Percentiles rank a stretch among this genome's conserved stretches.
These are phyloP conservation scores for Oehlia diaphana DNA, from an alignment of 192 early-diverging fungal genomes.

Conservation along the genomic window DNA sequence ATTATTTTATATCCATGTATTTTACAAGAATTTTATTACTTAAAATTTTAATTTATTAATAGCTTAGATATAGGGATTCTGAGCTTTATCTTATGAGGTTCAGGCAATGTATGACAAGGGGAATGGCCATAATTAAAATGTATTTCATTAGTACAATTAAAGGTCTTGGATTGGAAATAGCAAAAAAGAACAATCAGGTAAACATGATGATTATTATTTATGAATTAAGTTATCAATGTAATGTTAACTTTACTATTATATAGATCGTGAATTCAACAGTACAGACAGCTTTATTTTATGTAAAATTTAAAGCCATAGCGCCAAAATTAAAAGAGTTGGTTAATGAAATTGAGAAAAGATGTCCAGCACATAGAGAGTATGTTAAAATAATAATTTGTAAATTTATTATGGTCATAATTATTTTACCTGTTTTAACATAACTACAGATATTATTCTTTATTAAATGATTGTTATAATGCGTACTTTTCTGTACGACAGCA, in stretches of 20 bases:
- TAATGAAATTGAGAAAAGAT: constrained; percentile 75
- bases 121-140: constrained; percentile 92
- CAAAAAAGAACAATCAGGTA: constrained; percentile 54
- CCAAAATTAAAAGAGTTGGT: constrained; percentile 63
- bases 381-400: constrained; percentile 28
- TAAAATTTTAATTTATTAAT: not conserved
- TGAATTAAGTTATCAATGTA: not conserved
- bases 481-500: constrained; percentile 76
- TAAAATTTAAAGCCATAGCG: constrained; percentile 77
- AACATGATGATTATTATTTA: not conserved
- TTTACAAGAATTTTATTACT: not conserved
- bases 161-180: constrained; percentile 58
- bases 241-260: not conserved
- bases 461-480: constrained; percentile 72
- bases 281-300: constrained; percentile 61
- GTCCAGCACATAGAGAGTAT: constrained; percentile 68
- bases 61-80: constrained; percentile 79
- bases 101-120: constrained; percentile 91
- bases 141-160: constrained; percentile 74
- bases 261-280: constrained; percentile 37
- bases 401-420: not conserved
- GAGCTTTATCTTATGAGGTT: constrained; percentile 94
- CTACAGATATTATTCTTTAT: constrained; percentile 62
- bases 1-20: not conserved
- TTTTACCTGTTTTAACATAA: constrained; percentile 1